Base-by-base conservation (phyloP, 108 stramenopile species). In the Cylindrotheca fusiformis region DNA sequence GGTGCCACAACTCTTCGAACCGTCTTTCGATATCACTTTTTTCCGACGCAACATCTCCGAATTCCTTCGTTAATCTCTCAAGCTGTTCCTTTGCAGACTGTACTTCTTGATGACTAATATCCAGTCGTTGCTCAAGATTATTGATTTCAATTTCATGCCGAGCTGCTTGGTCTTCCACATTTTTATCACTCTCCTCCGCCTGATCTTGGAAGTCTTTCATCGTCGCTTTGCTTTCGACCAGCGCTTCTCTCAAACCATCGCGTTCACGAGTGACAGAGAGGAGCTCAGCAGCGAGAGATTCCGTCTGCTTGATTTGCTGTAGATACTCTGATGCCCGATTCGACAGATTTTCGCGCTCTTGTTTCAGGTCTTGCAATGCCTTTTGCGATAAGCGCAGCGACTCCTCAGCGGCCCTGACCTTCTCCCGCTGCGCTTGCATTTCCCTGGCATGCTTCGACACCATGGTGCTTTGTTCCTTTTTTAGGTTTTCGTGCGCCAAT, bases 1-100 rank as follows among this genome's bases (percentile, higher is more conserved):
- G n/a, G n/a, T n/a, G n/a, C n/a, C n/a, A n/a, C n/a, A n/a, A n/a
- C n/a, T n/a, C n/a, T n/a, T n/a, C n/a, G n/a, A n/a, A n/a, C n/a
- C n/a, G n/a, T n/a, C n/a, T n/a, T n/a, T n/a, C n/a, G n/a, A 62
- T 22, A 50, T 53, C 20, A 20, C 53, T 52, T 31, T 66, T 52
- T 28, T 58, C 44, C 29, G 54, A n/a, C 18, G 22, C 33, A n/a
- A 55, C 53, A 2, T 20, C 26, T 14, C 21, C 30, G 20, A 58
- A 6, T 19, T 51, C 26, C 0, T 59, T 1, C 1, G 49, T 30
- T 3, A 33, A 21, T 2, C 51, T 45, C 1, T 6, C 47, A 1
- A 61, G 0, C 2, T 5, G 14, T 17, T 26, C 20, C 22, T 44
- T 50, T n/a, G 46, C 1, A 1, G 60, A 30, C 0, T 2, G 12